Evolutionary conservation across 371 early-diverging fungal species (phyloP).

Genomic region (Mortierella sp.): DNA sequence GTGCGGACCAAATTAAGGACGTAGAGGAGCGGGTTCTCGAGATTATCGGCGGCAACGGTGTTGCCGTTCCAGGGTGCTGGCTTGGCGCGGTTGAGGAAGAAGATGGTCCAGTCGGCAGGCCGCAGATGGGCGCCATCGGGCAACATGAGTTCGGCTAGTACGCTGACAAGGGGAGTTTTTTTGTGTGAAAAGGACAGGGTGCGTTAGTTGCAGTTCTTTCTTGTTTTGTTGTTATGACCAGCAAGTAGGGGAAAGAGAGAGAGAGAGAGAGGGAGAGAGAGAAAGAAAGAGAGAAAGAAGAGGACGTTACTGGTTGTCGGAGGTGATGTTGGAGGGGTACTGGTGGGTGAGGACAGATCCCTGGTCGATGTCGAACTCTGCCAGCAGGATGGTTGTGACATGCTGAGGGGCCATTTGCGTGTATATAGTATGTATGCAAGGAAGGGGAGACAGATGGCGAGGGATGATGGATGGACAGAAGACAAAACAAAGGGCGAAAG

Average conservation of each 20-base stretch:
- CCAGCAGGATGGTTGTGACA: constrained; percentile 88
- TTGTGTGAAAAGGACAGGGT: neutral
- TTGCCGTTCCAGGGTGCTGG: constrained; percentile 65
- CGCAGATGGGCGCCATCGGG: constrained; percentile 96
- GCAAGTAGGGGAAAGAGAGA: neutral
- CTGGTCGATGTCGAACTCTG: constrained; percentile 95
- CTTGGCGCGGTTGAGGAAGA: constrained; percentile 85
- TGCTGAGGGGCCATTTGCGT: constrained; percentile 65
- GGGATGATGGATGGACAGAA: neutral
- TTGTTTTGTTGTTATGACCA: neutral
- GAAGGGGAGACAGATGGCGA: neutral
- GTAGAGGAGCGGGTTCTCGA: constrained; percentile 79
- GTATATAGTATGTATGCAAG: no score
- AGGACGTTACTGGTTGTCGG: constrained; percentile 80
- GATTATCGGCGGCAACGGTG: constrained; percentile 59
- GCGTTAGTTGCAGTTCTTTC: neutral
- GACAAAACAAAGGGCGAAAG: neutral
- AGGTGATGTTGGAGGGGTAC: constrained; percentile 87
- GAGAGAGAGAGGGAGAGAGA: neutral
- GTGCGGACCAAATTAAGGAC: constrained; percentile 92
- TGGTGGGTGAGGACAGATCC: constrained; percentile 88
- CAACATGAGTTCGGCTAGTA: constrained; percentile 94
- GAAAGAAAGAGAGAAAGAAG: neutral
- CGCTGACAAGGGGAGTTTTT: constrained; percentile 56
- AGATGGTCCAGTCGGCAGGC: constrained; percentile 95